Conservation (phyloP, 2,329 filamentous ascomycete species). For the Helotiales sp. region DNA sequence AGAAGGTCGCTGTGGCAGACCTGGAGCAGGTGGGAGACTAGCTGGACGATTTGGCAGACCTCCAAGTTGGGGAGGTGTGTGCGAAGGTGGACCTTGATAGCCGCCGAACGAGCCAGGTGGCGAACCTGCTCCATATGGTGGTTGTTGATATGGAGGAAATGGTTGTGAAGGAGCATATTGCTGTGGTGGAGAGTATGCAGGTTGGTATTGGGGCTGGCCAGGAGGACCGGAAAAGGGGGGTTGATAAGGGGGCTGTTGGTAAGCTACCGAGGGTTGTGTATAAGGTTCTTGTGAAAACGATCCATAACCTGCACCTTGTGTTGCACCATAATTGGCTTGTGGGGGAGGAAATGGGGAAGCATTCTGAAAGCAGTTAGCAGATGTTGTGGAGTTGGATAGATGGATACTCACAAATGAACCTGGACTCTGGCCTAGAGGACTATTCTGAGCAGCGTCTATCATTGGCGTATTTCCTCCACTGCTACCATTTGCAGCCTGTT, state of each 20-base stretch:
- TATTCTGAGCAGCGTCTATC: conserved; percentile 44
- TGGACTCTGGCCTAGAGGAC: conserved; percentile 58
- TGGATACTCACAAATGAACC: conserved; percentile 61
- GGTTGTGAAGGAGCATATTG: conserved; percentile 40
- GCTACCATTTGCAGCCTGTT: conserved; percentile 55
- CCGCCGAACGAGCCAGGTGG: conserved; percentile 49
- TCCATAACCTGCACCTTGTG: conserved; percentile 43
- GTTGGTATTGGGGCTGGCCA: conserved; percentile 39
- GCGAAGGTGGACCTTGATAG: conserved; percentile 48
- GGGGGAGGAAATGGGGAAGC: conserved; percentile 41
- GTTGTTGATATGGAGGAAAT: conserved; percentile 40
- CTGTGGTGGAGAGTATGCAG: conserved; percentile 43
- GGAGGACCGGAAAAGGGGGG: conserved; percentile 44
- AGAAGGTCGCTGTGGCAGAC: conserved; percentile 64
- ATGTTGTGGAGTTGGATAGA: background rate
- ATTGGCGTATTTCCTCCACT: conserved; percentile 62
- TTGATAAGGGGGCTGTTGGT: conserved; percentile 48
- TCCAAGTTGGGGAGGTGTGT: conserved; percentile 46
- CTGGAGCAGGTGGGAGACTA: conserved; percentile 58
- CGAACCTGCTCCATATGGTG: conserved; percentile 48
- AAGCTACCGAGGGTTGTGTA: conserved; percentile 47
- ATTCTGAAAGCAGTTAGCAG: conserved; percentile 38
- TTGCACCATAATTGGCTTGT: conserved; percentile 36
- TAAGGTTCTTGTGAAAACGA: conserved; percentile 45
- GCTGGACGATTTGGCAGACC: conserved; percentile 56